Base-by-base conservation (phyloP, 208 protist species). In the Phytomonas sp. region DNA sequence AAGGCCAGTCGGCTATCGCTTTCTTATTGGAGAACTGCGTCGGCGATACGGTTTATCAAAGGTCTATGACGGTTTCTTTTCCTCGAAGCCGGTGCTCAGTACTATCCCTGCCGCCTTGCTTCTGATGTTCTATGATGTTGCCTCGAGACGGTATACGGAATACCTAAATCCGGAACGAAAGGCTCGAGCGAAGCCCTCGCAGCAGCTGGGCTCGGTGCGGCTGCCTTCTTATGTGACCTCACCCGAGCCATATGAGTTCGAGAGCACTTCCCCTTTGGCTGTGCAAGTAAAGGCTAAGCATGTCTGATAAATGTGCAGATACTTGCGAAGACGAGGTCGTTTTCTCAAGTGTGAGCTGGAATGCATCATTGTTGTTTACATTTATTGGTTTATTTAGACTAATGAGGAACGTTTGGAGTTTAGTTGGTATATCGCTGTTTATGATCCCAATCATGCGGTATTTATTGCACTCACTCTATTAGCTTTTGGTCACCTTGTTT, bases 31-130 rank as follows among this genome's bases (percentile, higher is more conserved):
- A 33, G 81, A 92, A 53, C 62, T 93, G 46, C 85, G 85, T 6
- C 78, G 75, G 0, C 78, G 78, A 29, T 85, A 92, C 70, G 91
- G 88, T 33, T 72, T 93, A 28, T 86, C 84, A 6, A 92, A 90
- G 66, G 66, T 96, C 33, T 96, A 78, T 74, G 91, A 96, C 33
- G 91, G 91, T 31, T 96, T 93, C 72, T 96, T 93, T 63, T 67
- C 65, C 34, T 68, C 75, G 20, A 77, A 81, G 28, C 91, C 91
- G 3, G 65, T 92, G 23, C 76, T 96, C 30, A 78, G 84, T 68
- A 83, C 91, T 5, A 68, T 91, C 37, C 81, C 88, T 29, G 67
- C 82, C 23, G 91, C 91, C 37, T 72, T 93, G 67, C 66, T 92
- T 23, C 74, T 96, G 77, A 77, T 68, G 13, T 7, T 81, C 0